Evolutionary conservation across 1,284 basidiomycete genomes (phyloP), one percentile per base, ranked within the genome.

Genomic region (Psilocybe mexicana): DNA sequence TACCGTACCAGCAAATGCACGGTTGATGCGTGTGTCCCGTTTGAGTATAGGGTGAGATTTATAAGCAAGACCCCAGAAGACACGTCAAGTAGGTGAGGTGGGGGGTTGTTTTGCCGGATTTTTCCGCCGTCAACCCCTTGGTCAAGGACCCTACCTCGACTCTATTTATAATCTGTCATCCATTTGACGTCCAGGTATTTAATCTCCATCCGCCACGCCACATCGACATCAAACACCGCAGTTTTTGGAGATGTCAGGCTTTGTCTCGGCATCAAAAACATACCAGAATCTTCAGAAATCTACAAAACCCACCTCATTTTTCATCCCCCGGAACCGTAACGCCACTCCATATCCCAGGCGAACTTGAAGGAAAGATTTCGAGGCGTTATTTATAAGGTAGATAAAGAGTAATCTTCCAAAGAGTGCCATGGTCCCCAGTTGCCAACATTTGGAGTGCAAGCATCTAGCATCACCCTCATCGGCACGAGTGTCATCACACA

Each of bases 81-180:
- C n/a, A n/a, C n/a, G n/a, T n/a, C n/a, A n/a, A n/a, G n/a, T n/a
- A n/a, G n/a, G n/a, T n/a, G n/a, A n/a, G n/a, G n/a, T n/a, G n/a
- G n/a, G n/a, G n/a, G n/a, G n/a, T n/a, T n/a, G n/a, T n/a, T n/a
- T n/a, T n/a, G n/a, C n/a, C n/a, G n/a, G n/a, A n/a, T n/a, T n/a
- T n/a, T n/a, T n/a, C n/a, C n/a, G n/a, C n/a, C n/a, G n/a, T n/a
- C n/a, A n/a, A n/a, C n/a, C n/a, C n/a, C n/a, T n/a, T n/a, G n/a
- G 18, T 18, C 18, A 18, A 18, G 18, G 18, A 18, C 18, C 18
- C 18, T 18, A 18, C 18, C 14, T 26, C 26, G 45, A 25, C 25
- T 8, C 45, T 47, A 47, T 47, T 47, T 47, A 47, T 47, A 47
- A 47, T 11, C 45, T 47, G 45, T 47, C 45, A 47, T 26, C 30